Base-by-base conservation (phyloP, 176 grass and related monocot genomes). In the Rhipidocladum racemiflorum region DNA sequence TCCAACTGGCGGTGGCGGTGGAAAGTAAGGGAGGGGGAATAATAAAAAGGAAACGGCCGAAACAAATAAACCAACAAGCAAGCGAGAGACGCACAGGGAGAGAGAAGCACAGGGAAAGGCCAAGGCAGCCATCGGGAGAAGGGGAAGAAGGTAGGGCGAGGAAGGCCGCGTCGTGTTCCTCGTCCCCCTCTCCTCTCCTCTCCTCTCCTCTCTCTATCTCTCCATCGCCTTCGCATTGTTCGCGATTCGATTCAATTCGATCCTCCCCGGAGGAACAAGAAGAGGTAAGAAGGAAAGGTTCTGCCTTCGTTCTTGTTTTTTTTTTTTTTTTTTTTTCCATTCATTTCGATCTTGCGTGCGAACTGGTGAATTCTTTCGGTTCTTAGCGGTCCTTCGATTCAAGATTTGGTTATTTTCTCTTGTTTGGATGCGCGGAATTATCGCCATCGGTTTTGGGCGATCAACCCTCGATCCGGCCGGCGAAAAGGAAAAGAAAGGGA, bases 161-260 rank as follows among this genome's bases (percentile, higher is more conserved):
- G 66, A 82, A 83, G 55, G 29, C 64, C 42, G 75, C 60, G 70
- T 61, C 70, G 87, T 81, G 87, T 76, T 84, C 81, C 68, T 79
- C 85, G 30, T 75, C 55, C 74, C 75, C 59, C 45, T 40, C 67
- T 34, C 29, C 34, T 63, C 53, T 28, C 45, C 54, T 56, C 56
- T 39, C 30, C 12, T 34, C 38, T 39, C 7, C 7, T 13, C 49
- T 40, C 18, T 4, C n/a, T 25, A 0, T 25, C 21, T 21, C 12
- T 21, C 67, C 81, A 43, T 39, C 67, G 24, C 35, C 57, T 55
- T 89, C 53, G 42, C 87, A 69, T 85, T 89, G 77, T 29, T 89
- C 43, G 66, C 69, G 55, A 70, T 81, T 29, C 45, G 32, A 53
- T 25, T 71, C 53, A 17, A 57, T 11, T 54, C 18, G 51, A n/a